Conservation (phyloP, 2,329 filamentous ascomycete species). For the Grosmannia serpens region DNA sequence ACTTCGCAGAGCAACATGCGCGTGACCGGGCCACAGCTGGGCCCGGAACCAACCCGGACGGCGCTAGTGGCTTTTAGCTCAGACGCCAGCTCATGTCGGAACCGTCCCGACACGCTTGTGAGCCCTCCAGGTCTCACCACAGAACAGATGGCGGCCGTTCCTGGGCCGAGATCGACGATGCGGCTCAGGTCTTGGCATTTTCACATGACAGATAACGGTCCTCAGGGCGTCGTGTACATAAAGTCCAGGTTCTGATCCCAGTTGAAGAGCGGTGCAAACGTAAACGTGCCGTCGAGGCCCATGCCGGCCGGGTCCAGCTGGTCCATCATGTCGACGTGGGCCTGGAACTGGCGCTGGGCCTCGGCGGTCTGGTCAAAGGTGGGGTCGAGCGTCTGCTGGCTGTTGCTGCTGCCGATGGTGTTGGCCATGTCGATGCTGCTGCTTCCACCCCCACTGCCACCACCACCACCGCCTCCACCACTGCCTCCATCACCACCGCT, state of each 20-base stretch:
- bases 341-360: background rate
- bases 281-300: conserved; percentile 5
- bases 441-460: too few species aligned
- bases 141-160: background rate
- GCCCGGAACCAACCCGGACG: too few species aligned
- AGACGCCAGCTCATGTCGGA: too few species aligned
- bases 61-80: too few species aligned
- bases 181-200: too few species aligned
- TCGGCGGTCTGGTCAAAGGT: background rate
- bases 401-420: too few species aligned
- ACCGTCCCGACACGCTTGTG: background rate
- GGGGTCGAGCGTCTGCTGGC: background rate
- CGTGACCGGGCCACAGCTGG: too few species aligned
- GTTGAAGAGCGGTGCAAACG: conserved; percentile 5
- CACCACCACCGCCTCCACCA: too few species aligned
- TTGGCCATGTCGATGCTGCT: too few species aligned
- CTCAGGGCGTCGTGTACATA: background rate
- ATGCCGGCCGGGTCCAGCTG: conserved; percentile 4
- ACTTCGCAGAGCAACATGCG: too few species aligned
- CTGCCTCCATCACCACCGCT: too few species aligned
- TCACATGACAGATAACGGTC: background rate
- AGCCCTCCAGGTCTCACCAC: background rate
- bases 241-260: conserved; percentile 9
- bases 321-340: conserved; percentile 2
- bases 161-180: too few species aligned